phyloP scores from a whole-genome alignment of 495 filamentous ascomycete species.

The Penicillium daleae region DNA sequence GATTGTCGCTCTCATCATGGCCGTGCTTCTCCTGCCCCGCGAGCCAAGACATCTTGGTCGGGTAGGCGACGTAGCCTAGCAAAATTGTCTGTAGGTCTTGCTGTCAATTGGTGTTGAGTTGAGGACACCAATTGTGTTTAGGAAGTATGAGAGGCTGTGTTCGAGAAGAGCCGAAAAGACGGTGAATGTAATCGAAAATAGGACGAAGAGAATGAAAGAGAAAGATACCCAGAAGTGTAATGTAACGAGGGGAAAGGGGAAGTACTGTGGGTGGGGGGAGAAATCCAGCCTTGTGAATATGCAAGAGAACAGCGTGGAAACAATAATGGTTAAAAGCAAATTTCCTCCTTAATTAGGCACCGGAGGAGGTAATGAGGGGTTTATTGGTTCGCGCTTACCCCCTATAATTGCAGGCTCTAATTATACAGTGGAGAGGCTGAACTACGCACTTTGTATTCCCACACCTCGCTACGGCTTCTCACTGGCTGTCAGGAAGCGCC shows the following conservation, averaged over 20 bases:
- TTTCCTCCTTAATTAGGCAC: neutral
- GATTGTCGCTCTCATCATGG: slow-evolving; percentile 39
- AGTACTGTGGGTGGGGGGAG: neutral
- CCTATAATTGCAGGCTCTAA: neutral
- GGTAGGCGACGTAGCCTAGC: neutral
- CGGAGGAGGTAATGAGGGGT: neutral
- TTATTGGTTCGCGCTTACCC: slow-evolving; percentile 1
- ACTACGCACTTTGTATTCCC: no score
- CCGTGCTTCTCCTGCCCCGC: slow-evolving; percentile 27
- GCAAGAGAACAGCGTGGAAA: neutral
- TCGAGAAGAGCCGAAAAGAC: slow-evolving; percentile 1
- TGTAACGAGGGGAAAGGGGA: neutral
- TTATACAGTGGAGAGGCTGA: neutral
- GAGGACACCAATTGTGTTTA: neutral
- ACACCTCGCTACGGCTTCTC: no score
- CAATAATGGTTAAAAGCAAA: neutral
- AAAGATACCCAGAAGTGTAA: neutral
- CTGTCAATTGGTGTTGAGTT: neutral
- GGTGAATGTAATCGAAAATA: slow-evolving; percentile 1
- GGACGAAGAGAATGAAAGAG: slow-evolving; percentile 7
- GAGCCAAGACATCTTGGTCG: slow-evolving; percentile 33
- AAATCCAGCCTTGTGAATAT: neutral
- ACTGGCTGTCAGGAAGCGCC: neutral
- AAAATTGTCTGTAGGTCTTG: neutral
- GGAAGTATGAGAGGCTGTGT: no score